Percentiles rank a stretch among this genome's conserved stretches.
Evolutionary conservation across 2,329 filamentous ascomycete genomes (phyloP).

Genomic region (Penicillium sp.): DNA sequence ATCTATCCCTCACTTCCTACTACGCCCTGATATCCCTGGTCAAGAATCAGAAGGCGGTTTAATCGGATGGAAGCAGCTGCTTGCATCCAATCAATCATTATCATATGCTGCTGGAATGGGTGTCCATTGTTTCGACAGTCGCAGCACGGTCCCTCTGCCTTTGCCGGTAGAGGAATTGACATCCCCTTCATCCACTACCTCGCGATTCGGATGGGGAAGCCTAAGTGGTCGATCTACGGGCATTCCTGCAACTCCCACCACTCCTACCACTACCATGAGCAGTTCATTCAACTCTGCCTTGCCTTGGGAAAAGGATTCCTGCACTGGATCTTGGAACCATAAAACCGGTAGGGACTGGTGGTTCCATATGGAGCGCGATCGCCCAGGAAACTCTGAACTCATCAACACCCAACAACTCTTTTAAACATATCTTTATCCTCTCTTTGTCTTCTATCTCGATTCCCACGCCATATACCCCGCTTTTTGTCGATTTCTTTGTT

Average conservation of each 20-base stretch:
- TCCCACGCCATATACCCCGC: conserved; percentile 25
- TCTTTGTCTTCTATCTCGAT: conserved; percentile 5
- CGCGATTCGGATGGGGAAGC: conserved; percentile 38
- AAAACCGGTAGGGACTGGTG: conserved; percentile 45
- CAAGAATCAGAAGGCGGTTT: conserved; percentile 47
- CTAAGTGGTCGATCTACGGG: conserved; percentile 34
- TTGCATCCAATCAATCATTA: conserved; percentile 42
- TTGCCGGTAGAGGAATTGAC: conserved; percentile 28
- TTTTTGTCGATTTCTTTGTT: conserved; percentile 19
- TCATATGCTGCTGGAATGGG: conserved; percentile 37
- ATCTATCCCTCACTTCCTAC: conserved; percentile 41
- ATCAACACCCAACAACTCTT: conserved; percentile 38
- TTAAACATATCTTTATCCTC: conserved; percentile 16
- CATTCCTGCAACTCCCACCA: conserved; percentile 33
- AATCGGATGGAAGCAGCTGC: conserved; percentile 46
- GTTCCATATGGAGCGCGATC: conserved; percentile 47
- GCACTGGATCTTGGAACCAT: conserved; percentile 47
- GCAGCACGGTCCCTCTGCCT: conserved; percentile 19
- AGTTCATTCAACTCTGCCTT: conserved; percentile 27
- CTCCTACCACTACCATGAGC: conserved; percentile 34
- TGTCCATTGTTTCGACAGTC: conserved; percentile 33
- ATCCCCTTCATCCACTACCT: conserved; percentile 34
- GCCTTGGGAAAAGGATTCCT: conserved; percentile 44
- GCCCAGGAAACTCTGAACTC: conserved; percentile 33
- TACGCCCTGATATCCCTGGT: conserved; percentile 44